Conservation (phyloP, 768 basidiomycete species). For the Xerocomellus chrysenteron region DNA sequence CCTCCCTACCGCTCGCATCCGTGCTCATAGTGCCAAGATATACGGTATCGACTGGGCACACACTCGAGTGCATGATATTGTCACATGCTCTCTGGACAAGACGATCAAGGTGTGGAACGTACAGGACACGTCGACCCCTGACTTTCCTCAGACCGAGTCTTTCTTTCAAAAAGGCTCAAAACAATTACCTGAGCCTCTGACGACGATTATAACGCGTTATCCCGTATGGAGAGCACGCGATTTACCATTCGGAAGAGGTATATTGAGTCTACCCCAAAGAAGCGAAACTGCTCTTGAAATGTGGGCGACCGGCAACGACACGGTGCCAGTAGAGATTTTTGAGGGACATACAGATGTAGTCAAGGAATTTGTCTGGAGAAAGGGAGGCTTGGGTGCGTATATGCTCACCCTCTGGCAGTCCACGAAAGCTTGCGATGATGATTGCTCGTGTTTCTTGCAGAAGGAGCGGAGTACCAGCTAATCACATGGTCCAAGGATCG, state of each 20-base stretch:
- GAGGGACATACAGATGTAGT: slow-evolving; percentile 92
- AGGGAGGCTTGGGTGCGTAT: slow-evolving; percentile 51
- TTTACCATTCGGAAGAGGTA: slow-evolving; percentile 87
- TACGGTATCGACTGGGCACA: slow-evolving; percentile 99
- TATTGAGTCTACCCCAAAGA: slow-evolving; percentile 85
- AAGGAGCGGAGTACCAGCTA: slow-evolving; percentile 56
- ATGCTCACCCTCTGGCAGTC: neutral
- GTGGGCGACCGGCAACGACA: slow-evolving; percentile 48
- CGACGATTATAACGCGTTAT: slow-evolving; percentile 69
- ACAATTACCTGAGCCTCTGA: slow-evolving; percentile 38
- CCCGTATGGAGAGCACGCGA: slow-evolving; percentile 95
- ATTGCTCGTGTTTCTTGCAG: slow-evolving; percentile 23
- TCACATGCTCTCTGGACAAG: slow-evolving; percentile 94
- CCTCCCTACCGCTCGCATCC: slow-evolving; percentile 69
- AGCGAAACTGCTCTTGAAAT: slow-evolving; percentile 83
- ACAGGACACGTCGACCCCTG: slow-evolving; percentile 20
- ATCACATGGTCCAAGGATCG: slow-evolving; percentile 90
- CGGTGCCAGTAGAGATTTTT: slow-evolving; percentile 64
- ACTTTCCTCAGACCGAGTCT: slow-evolving; percentile 12
- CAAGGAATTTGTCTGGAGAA: slow-evolving; percentile 97
- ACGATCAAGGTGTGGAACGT: slow-evolving; percentile 84
- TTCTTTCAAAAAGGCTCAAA: slow-evolving; percentile 8
- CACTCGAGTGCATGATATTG: slow-evolving; percentile 66
- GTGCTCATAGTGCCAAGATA: slow-evolving; percentile 87
- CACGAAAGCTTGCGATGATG: neutral